Base-by-base conservation (phyloP, 2,329 filamentous ascomycete species). In the Cladosporium sp. region DNA sequence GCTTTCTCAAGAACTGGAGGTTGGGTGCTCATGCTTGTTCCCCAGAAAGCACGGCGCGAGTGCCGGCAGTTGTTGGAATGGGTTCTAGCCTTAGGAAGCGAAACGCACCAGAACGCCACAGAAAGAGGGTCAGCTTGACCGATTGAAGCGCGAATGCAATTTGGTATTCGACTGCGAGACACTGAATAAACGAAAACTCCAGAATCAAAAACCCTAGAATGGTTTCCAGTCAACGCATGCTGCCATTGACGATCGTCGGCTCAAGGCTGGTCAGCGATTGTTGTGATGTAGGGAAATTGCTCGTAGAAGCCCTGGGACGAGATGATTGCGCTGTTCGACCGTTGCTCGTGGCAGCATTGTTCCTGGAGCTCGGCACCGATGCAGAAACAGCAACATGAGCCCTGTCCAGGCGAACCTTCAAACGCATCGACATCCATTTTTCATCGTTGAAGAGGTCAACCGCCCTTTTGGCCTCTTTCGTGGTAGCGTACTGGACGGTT, bases 321-420 rank as follows among this genome's bases (percentile, higher is more conserved):
- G 22, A 27, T 37, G 43, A 34, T 40, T 50, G 48, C 9, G 45
- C 18, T 4, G 27, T 12, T 2, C 45, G 45, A 15, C 32, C 32
- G 15, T 36, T 36, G 6, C 18, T 41, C 8, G 24, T 17, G 18
- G 22, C 34, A 27, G 34, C 17, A 40, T 27, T 34, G 17, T 32
- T 30, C 17, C 32, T 51, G 32, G 38, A 36, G 15, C 20, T 30
- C 11, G 22, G 27, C 17, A 15, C 18, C 7, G 34, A 18, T 32
- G 48, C 30, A 13, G 22, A 24, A 20, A 64, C 54, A 12, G 59
- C 52, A 20, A 56, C 59, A 7, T 47, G 38, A 39, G 61, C 60
- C 41, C 55, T 62, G 53, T 63, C 63, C 17, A 40, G 30, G 22
- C 64, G 53, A 17, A 66, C 60, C 18, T 56, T 54, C 20, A 66